phyloP scores from a whole-genome alignment of 116 monocot genomes.

The Zostera marina region DNA sequence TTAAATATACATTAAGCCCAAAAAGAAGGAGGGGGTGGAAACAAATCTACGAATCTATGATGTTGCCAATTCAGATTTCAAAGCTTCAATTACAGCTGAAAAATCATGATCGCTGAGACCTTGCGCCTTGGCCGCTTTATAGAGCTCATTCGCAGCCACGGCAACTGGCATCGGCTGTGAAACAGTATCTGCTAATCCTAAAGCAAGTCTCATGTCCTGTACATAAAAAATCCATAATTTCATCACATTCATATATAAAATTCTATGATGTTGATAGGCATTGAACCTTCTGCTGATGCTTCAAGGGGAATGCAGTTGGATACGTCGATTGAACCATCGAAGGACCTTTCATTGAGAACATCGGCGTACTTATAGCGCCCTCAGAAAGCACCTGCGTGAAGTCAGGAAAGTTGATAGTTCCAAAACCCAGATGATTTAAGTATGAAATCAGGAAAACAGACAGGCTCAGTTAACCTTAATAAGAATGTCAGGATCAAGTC shows the following conservation, averaged over 20 bases:
- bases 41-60: not conserved
- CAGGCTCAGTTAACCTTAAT: constrained; percentile 35
- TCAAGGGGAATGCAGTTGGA: constrained; percentile 77
- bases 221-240: not conserved
- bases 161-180: constrained; percentile 71
- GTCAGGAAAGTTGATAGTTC: not conserved
- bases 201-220: constrained; percentile 80
- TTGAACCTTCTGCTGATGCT: constrained; percentile 88
- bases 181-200: constrained; percentile 66
- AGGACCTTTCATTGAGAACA: constrained; percentile 81
- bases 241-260: not conserved
- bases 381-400: constrained; percentile 58
- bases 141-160: constrained; percentile 74
- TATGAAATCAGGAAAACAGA: not conserved
- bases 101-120: constrained; percentile 80
- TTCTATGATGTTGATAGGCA: not conserved
- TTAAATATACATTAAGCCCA: no score
- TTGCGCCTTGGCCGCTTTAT: constrained; percentile 64
- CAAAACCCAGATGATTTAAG: not conserved
- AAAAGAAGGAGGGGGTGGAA: no score
- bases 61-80: constrained; percentile 17
- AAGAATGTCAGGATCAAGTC: constrained; percentile 56
- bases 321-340: constrained; percentile 69
- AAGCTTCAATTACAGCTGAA: constrained; percentile 77
- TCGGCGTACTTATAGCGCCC: constrained; percentile 88